Evolutionary conservation across 2,329 filamentous ascomycete species (phyloP).

Genomic region (Botrytis aclada): DNA sequence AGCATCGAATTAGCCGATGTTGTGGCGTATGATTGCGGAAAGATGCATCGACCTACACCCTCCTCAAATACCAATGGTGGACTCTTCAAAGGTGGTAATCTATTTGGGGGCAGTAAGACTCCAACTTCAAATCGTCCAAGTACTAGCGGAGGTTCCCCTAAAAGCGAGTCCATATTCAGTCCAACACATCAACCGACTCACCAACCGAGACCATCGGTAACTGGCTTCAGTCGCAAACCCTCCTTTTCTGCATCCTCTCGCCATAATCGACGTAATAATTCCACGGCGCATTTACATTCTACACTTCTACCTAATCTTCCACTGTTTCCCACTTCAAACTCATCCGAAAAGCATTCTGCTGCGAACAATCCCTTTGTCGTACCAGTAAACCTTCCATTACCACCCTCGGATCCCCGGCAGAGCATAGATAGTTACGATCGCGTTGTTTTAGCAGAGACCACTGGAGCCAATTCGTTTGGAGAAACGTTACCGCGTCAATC

Average conservation of each 20-base stretch:
- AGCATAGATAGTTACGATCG: constrained; percentile 28
- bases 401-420: constrained; percentile 3
- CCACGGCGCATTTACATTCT: constrained; percentile 32
- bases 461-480: constrained; percentile 21
- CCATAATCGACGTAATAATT: constrained; percentile 43
- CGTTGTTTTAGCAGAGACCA: constrained; percentile 20
- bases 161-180: constrained; percentile 27
- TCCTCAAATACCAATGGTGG: constrained; percentile 22
- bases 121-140: constrained; percentile 31
- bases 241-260: constrained; percentile 46
- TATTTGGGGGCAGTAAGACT: constrained; percentile 33
- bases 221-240: constrained; percentile 52
- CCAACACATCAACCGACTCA: constrained; percentile 11
- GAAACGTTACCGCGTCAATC: constrained; percentile 6
- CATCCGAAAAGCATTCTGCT: constrained; percentile 28
- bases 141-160: constrained; percentile 32
- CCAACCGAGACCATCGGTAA: constrained; percentile 40
- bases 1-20: constrained; percentile 15
- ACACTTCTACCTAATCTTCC: constrained; percentile 16
- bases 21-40: constrained; percentile 6
- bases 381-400: constrained; percentile 13
- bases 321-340: constrained; percentile 9
- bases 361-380: constrained; percentile 24
- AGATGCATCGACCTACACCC: constrained; percentile 24
- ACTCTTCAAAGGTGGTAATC: constrained; percentile 25